These are phyloP conservation scores for Emergomyces pasteurianus DNA, from an alignment of 2,329 filamentous ascomycete species.

Conservation along the genomic window DNA sequence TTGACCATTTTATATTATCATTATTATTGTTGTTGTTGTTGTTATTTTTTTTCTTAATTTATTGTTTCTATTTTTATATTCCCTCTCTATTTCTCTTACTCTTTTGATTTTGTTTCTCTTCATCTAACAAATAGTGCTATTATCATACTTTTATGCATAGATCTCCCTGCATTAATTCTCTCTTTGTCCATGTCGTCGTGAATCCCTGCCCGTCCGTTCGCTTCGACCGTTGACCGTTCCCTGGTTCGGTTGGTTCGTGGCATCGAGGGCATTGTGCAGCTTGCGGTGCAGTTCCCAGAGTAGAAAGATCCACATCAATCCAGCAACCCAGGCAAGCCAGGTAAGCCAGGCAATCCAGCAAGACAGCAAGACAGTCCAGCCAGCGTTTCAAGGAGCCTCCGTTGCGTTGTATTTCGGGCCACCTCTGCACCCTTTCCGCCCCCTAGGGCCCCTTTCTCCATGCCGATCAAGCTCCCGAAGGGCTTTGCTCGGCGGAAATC, in stretches of 20 bases:
- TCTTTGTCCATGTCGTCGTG: not conserved
- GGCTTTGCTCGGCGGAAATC: conserved; percentile 44
- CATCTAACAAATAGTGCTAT: not conserved
- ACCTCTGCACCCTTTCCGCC: not conserved
- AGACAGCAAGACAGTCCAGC: not conserved
- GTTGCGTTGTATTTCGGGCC: not conserved
- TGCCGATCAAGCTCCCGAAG: conserved; percentile 47
- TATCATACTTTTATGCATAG: not conserved
- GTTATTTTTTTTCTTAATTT: not conserved
- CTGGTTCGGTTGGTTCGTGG: not conserved
- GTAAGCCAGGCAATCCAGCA: not conserved
- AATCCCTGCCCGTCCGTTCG: not conserved
- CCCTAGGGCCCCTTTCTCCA: conserved; percentile 18
- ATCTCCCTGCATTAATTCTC: not conserved
- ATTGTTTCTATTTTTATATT: not conserved
- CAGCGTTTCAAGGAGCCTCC: not conserved
- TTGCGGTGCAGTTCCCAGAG: too few species aligned
- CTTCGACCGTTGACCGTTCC: not conserved
- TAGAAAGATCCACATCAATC: not conserved
- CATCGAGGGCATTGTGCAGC: not conserved
- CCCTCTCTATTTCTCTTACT: not conserved
- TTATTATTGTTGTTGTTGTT: too few species aligned
- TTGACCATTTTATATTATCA: not conserved
- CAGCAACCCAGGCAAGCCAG: not conserved
- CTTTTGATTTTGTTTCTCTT: not conserved